Conservation (phyloP, 164 flowering plant genomes). For the Berberis vulgaris region DNA sequence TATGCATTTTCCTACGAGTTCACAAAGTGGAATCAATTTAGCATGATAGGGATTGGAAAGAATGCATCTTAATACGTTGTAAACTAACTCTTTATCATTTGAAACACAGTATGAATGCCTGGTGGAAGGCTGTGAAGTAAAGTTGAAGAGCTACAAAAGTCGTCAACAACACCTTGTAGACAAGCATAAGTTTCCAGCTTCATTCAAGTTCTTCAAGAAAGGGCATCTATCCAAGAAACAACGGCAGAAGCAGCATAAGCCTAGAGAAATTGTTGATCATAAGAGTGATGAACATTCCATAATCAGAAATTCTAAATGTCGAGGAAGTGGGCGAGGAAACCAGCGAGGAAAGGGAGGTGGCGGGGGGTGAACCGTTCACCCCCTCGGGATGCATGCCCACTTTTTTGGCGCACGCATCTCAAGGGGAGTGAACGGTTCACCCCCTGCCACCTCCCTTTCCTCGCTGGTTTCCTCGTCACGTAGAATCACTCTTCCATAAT, state of each 20-base stretch:
- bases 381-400: too few relatives aligned
- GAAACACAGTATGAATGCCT: slow-evolving; percentile 80
- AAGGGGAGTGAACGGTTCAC: too few relatives aligned
- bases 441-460: too few relatives aligned
- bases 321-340: slow-evolving; percentile 64
- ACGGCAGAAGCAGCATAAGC: slow-evolving; percentile 41
- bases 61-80: not conserved
- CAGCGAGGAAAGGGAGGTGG: slow-evolving; percentile 9
- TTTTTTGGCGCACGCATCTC: too few relatives aligned
- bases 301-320: slow-evolving; percentile 13
- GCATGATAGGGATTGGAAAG: too few relatives aligned
- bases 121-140: slow-evolving; percentile 80
- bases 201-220: slow-evolving; percentile 82
- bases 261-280: slow-evolving; percentile 22
- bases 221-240: slow-evolving; percentile 65
- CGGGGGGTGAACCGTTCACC: too few relatives aligned
- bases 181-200: slow-evolving; percentile 75
- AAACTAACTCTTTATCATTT: not conserved
- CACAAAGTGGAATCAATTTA: too few relatives aligned
- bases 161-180: slow-evolving; percentile 88
- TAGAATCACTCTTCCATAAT: too few relatives aligned
- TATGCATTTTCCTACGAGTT: too few relatives aligned
- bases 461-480: too few relatives aligned
- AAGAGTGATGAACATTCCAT: slow-evolving; percentile 24
- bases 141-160: slow-evolving; percentile 73